Evolutionary conservation across 2,329 filamentous ascomycete species (phyloP), one percentile per base, ranked within the genome.

Genomic region (Coniochaeta sp.): DNA sequence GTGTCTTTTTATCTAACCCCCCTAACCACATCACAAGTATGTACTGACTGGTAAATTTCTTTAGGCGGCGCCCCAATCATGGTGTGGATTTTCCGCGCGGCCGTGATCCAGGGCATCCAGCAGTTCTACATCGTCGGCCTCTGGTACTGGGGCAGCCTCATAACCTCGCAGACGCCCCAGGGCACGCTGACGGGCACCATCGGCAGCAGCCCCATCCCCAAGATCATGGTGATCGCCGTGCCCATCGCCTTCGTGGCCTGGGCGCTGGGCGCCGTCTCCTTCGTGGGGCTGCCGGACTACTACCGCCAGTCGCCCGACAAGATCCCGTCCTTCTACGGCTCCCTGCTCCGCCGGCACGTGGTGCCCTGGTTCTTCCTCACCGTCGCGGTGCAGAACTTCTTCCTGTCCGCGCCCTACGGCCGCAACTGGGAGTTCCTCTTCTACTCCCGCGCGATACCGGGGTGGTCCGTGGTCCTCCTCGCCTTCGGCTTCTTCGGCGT

Each of bases 341-440:
- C 84, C 2, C 76, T 88, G 8, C 76, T 81, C 63, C 78, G 84
- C 55, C 81, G 86, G 61, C 87, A 87, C 72, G 84, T 88, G 62
- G 80, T 88, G 52, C 75, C 86, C 14, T 89, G 86, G 86, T 88
- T 87, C 74, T 84, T 88, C 70, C 72, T 85, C 60, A 80, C 82
- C 3, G 82, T 88, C 47, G 74, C 87, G 61, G 72, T 88, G 34
- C 85, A 88, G 67, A 89, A 89, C 71, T 87, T 86, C 77, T 89
- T 85, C 73, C 77, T 89, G 30, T 84, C 82, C 26, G 80, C 86
- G 0, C 84, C 83, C 1, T 89, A 88, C 66, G 86, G 86, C 47
- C 81, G 86, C 58, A 88, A 87, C 69, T 89, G 86, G 86, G 74
- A 75, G 47, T 89, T 82, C 73, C 78, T 88, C 22, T 88, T 84